phyloP scores from a whole-genome alignment of 2,329 filamentous ascomycete genomes.

The Epichloe festucae region DNA sequence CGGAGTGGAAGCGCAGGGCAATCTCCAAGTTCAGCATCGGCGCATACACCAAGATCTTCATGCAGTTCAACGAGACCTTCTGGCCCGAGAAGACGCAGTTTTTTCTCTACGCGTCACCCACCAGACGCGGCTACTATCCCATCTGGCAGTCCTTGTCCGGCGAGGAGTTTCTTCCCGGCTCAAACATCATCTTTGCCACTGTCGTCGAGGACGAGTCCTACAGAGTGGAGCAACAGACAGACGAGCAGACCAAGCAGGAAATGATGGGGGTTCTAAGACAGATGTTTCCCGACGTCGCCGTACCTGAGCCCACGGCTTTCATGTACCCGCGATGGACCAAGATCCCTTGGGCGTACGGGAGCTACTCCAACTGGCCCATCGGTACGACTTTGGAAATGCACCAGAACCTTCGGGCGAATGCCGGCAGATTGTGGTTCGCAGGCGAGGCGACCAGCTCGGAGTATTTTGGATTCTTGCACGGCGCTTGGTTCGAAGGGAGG shows the following conservation, averaged over 20 bases:
- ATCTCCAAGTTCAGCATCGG: slow-evolving; percentile 56
- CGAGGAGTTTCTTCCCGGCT: slow-evolving; percentile 44
- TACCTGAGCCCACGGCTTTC: slow-evolving; percentile 49
- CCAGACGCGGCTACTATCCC: slow-evolving; percentile 28
- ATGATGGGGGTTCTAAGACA: slow-evolving; percentile 41
- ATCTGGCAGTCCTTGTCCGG: slow-evolving; percentile 51
- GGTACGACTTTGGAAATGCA: slow-evolving; percentile 51
- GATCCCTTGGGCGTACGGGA: slow-evolving; percentile 37
- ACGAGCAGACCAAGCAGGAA: slow-evolving; percentile 43
- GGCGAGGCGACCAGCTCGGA: slow-evolving; percentile 50
- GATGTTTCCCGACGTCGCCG: slow-evolving; percentile 45
- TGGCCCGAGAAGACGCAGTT: slow-evolving; percentile 37
- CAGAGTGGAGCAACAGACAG: slow-evolving; percentile 43
- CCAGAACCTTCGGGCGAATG: slow-evolving; percentile 54
- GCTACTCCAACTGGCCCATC: slow-evolving; percentile 55
- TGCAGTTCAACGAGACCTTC: slow-evolving; percentile 55
- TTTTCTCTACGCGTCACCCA: slow-evolving; percentile 33
- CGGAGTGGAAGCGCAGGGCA: slow-evolving; percentile 49
- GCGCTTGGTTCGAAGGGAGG: slow-evolving; percentile 44
- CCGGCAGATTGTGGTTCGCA: slow-evolving; percentile 48
- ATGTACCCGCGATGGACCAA: slow-evolving; percentile 37
- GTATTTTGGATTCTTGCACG: slow-evolving; percentile 55
- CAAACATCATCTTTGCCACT: slow-evolving; percentile 53
- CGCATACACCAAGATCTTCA: slow-evolving; percentile 61
- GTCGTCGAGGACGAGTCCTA: slow-evolving; percentile 44